Evolutionary conservation across 768 basidiomycete genomes (phyloP).

Genomic region (Tricholoma hemisulphureum): DNA sequence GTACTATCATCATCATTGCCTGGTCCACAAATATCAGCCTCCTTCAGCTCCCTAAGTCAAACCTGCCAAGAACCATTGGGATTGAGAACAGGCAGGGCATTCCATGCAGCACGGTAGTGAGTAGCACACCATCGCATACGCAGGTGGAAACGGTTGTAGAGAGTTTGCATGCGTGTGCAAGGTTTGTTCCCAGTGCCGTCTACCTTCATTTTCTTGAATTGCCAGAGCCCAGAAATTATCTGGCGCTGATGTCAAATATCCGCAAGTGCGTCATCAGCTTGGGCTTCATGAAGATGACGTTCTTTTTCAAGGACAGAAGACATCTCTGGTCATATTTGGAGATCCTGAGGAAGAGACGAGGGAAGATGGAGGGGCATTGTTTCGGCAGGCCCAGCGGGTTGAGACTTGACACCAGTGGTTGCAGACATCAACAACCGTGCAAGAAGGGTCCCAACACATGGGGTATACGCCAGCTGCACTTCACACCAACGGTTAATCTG

Average conservation of each 20-base stretch:
- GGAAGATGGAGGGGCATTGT: neutral
- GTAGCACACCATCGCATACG: neutral
- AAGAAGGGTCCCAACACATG: neutral
- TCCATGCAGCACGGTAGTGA: neutral
- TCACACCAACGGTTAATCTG: constrained; percentile 5
- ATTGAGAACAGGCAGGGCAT: neutral
- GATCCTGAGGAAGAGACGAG: neutral
- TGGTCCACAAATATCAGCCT: too few relatives aligned
- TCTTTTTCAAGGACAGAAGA: constrained; percentile 5
- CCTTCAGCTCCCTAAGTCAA: too few relatives aligned
- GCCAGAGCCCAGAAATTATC: neutral
- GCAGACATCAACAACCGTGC: neutral
- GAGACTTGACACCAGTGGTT: neutral
- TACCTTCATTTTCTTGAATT: constrained; percentile 1
- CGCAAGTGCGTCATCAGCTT: constrained; percentile 19
- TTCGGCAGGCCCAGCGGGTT: neutral
- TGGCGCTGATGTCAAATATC: constrained; percentile 10
- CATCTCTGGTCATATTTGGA: neutral
- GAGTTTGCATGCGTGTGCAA: neutral
- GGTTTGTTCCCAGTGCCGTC: neutral
- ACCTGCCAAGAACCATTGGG: too few relatives aligned
- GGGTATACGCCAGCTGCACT: constrained; percentile 3
- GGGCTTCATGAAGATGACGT: constrained; percentile 12
- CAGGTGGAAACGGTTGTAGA: neutral
- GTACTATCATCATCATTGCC: too few relatives aligned